Conservation (phyloP, 306 rosid genomes). For the Vicia villosa region DNA sequence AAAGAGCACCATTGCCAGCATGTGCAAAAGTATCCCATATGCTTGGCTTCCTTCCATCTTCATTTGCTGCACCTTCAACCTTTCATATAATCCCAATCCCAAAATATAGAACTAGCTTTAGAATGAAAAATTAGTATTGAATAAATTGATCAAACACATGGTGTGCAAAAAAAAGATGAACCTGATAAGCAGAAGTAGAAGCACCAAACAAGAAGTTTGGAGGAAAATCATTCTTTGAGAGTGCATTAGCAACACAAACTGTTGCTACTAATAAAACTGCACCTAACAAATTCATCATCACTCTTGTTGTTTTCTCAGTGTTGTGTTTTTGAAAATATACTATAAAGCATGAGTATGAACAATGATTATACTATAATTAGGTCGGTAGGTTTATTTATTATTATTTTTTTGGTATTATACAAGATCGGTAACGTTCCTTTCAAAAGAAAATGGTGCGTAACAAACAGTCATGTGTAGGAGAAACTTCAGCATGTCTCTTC, state of each 20-base stretch:
- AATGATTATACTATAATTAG: not conserved
- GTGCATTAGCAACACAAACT: not conserved
- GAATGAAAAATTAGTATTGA: not conserved
- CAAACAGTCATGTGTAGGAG: not conserved
- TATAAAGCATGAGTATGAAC: not conserved
- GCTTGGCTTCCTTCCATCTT: constrained; percentile 49
- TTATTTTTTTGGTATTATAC: too few species aligned
- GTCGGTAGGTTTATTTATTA: too few species aligned
- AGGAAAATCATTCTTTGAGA: constrained; percentile 60
- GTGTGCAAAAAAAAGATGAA: not conserved
- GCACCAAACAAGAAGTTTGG: constrained; percentile 66
- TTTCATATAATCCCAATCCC: constrained; percentile 1
- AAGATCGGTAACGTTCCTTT: too few species aligned
- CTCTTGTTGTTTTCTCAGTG: too few species aligned
- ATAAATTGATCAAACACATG: not conserved
- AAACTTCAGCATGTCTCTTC: not conserved
- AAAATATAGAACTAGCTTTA: not conserved
- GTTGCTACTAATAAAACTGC: not conserved
- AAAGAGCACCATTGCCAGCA: constrained; percentile 25
- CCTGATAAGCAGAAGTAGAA: constrained; percentile 73
- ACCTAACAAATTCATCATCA: not conserved
- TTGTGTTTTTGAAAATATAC: not conserved
- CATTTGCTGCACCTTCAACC: constrained; percentile 48
- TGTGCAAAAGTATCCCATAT: constrained; percentile 45
- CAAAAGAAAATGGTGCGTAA: too few species aligned